A percentile compares a stretch with the other conserved stretches of the same genome.
phyloP scores from a whole-genome alignment of 129 eudicot genomes.

The Chrysanthemum seticuspe region DNA sequence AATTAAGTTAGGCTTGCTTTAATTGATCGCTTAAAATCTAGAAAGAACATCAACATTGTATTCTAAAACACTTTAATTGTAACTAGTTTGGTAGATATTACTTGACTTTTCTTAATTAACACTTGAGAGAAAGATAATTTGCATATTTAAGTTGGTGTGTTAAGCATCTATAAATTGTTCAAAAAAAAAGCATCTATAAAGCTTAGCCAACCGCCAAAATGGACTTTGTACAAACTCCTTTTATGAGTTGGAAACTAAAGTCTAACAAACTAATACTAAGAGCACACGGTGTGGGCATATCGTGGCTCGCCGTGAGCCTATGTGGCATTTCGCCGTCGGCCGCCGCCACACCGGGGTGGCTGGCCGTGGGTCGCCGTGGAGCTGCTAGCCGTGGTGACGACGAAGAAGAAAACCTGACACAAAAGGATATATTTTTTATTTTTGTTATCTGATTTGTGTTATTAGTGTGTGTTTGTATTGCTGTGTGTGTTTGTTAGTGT shows the following conservation, averaged over 20 bases:
- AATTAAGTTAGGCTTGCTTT: not conserved
- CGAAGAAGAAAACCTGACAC: too few species aligned
- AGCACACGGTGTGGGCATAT: too few species aligned
- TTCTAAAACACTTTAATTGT: not conserved
- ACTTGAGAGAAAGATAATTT: not conserved
- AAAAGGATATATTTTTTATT: too few species aligned
- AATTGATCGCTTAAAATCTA: not conserved
- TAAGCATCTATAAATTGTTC: not conserved
- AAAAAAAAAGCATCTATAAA: not conserved
- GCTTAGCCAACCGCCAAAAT: slow-evolving; percentile 20
- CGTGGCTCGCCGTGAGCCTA: too few species aligned
- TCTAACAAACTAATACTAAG: not conserved
- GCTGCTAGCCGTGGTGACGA: too few species aligned
- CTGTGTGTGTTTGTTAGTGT: too few species aligned
- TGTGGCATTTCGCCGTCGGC: too few species aligned
- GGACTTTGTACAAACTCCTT: slow-evolving; percentile 7
- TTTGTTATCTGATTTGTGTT: too few species aligned
- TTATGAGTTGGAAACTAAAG: slow-evolving; percentile 19
- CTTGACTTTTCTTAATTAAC: too few species aligned
- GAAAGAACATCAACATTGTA: not conserved
- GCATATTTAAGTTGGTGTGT: not conserved
- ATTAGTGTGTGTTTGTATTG: too few species aligned
- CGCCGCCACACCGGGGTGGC: too few species aligned
- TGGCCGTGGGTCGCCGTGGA: too few species aligned
- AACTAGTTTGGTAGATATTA: not conserved